phyloP scores from a whole-genome alignment of 208 protist species.

The Trypanosomatidae sp. region DNA sequence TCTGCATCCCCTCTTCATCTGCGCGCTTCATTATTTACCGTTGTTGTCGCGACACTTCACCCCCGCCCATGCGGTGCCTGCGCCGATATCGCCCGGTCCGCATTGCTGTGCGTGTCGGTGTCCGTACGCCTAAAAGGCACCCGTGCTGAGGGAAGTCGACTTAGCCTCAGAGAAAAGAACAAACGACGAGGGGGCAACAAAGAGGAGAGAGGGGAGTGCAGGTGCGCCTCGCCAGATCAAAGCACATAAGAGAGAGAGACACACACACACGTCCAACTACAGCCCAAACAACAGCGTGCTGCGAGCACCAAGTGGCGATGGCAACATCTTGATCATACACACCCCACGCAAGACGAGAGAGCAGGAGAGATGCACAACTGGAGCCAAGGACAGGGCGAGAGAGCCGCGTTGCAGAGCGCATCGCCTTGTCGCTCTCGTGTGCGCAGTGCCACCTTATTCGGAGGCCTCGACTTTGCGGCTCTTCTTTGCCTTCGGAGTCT shows the following conservation, averaged over 20 bases:
- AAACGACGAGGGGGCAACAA: neutral
- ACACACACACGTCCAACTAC: neutral
- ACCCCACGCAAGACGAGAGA: neutral
- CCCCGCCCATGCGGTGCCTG: neutral
- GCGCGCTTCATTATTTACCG: neutral
- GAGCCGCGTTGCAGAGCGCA: neutral
- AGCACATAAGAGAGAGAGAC: neutral
- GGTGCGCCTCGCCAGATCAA: neutral
- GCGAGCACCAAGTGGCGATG: neutral
- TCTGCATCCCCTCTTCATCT: neutral
- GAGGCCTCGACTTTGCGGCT: constrained; percentile 51
- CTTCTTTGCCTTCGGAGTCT: constrained; percentile 60
- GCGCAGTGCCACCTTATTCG: constrained; percentile 30
- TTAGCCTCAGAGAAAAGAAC: neutral
- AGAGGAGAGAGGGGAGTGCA: neutral
- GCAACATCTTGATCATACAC: neutral
- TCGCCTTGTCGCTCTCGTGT: neutral
- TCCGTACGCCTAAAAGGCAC: neutral
- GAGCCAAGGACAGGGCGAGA: neutral
- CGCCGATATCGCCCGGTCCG: neutral
- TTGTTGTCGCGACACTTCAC: neutral
- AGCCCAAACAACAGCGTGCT: neutral
- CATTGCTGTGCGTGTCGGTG: neutral
- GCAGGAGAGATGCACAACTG: neutral
- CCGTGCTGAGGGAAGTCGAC: neutral